These are phyloP conservation scores for Epichloe amarillans DNA, from an alignment of 2,329 filamentous ascomycete species.

Conservation along the genomic window DNA sequence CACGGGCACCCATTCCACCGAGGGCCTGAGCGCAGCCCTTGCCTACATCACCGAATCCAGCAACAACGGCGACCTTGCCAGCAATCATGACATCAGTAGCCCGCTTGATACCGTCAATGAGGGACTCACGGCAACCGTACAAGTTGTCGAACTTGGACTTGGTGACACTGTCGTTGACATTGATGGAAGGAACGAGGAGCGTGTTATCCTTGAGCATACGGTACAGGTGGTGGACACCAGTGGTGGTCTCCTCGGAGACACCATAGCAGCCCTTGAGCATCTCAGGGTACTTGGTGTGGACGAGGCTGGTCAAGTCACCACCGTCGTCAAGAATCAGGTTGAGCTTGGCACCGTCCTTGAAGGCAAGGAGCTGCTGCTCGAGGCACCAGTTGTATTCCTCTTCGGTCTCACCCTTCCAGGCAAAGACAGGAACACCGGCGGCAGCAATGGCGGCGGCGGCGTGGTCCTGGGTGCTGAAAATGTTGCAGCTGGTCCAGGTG, in stretches of 20 bases:
- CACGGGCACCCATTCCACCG: conserved; percentile 91
- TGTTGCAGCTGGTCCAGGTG: conserved; percentile 99
- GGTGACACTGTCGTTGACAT: conserved; percentile 99
- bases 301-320: conserved; percentile 89
- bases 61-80: conserved; percentile 94
- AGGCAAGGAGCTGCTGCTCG: conserved; percentile 92
- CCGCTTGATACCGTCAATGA: conserved; percentile 99
- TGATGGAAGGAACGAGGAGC: conserved; percentile 91
- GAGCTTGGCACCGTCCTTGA: conserved; percentile 92
- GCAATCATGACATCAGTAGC: conserved; percentile 99
- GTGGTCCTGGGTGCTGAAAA: conserved; percentile 98
- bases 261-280: conserved; percentile 97
- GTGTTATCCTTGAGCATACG: conserved; percentile 84
- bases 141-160: conserved; percentile 99
- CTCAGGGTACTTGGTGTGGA: conserved; percentile 97
- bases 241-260: conserved; percentile 99
- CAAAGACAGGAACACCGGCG: conserved; percentile 73
- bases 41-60: conserved; percentile 96
- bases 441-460: conserved; percentile 95
- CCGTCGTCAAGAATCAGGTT: conserved; percentile 99
- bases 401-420: conserved; percentile 85
- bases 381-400: conserved; percentile 99
- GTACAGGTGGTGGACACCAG: conserved; percentile 98
- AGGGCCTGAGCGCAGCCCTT: conserved; percentile 97
- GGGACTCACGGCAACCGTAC: conserved; percentile 97